Evolutionary conservation across 1,284 basidiomycete genomes (phyloP), one percentile per base, ranked within the genome.

Genomic region (Meira miltonrushii): DNA sequence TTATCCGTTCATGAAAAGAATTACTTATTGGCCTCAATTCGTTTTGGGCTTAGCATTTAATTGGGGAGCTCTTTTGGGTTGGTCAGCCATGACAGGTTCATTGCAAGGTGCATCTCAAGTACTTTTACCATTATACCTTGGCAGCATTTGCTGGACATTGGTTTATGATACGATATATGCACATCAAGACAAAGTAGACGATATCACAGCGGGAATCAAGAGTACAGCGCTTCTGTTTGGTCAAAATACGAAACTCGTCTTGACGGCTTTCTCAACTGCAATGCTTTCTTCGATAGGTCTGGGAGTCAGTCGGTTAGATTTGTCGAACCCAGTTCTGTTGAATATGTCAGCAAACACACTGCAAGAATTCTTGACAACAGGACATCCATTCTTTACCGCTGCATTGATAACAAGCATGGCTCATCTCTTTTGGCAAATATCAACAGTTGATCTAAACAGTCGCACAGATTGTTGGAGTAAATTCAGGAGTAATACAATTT

Each of bases 161-260:
- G 89, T 93, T 1, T 99, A 98, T 75, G 95, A 99, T 74, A 95
- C 88, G 52, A 94, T 98, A 68, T 99, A 99, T 74, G 95, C 95
- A 1, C 95, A 98, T 79, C 94, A 96, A 82, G 95, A 99, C 80
- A 98, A 97, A 81, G 79, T 72, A 7, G 95, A 98, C 81, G 95
- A 99, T 74, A 82, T 90, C 41, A 82, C 84, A 52, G 90, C 86
- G 17, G 92, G 90, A 21, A 94, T 99, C 75, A 90, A 88, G 66
- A 94, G 91, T 9, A 98, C 93, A 1, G 95, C 95, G 0, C 82
- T 98, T 50, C 83, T 95, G 44, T 97, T 98, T 78, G 72, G 65
- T 2, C 64, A 86, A 38, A 82, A 84, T 37, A 89, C 92, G 0
- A 86, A 88, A 10, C 84, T 87, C 0, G 86, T 95, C 67, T 84